phyloP scores from a whole-genome alignment of 2,329 filamentous ascomycete genomes.

The Aureobasidium sp. region DNA sequence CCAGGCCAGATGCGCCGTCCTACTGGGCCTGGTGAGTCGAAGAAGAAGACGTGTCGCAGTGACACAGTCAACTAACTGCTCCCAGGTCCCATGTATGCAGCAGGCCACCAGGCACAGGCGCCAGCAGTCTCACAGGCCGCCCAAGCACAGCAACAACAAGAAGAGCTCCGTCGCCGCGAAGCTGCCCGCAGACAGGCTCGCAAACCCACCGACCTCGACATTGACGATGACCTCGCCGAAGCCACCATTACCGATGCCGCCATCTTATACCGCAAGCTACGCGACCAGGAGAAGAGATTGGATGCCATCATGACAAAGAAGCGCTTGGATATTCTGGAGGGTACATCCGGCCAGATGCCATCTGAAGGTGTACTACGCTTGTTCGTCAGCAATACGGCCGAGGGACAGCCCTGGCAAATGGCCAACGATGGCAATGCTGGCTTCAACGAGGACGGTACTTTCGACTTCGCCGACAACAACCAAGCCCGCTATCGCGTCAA shows the following conservation, averaged over 20 bases:
- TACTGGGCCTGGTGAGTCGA: not conserved
- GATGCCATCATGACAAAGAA: slow-evolving; percentile 94
- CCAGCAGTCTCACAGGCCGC: slow-evolving; percentile 37
- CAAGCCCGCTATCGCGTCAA: slow-evolving; percentile 82
- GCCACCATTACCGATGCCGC: slow-evolving; percentile 75
- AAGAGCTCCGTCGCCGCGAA: slow-evolving; percentile 43
- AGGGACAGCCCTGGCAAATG: slow-evolving; percentile 89
- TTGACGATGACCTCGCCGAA: slow-evolving; percentile 76
- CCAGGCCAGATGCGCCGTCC: slow-evolving; percentile 4
- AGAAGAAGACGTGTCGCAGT: not conserved
- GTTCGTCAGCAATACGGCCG: slow-evolving; percentile 90
- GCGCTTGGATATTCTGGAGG: slow-evolving; percentile 80
- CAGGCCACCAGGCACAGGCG: slow-evolving; percentile 43
- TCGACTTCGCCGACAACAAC: slow-evolving; percentile 70
- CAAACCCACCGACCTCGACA: slow-evolving; percentile 89
- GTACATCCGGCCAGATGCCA: slow-evolving; percentile 24
- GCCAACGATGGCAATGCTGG: slow-evolving; percentile 36
- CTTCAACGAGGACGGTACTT: slow-evolving; percentile 59
- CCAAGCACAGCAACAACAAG: slow-evolving; percentile 38
- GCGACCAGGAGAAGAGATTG: slow-evolving; percentile 77
- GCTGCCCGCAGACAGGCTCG: slow-evolving; percentile 70
- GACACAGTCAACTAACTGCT: not conserved
- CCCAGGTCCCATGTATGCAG: slow-evolving; percentile 33
- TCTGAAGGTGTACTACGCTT: slow-evolving; percentile 72
- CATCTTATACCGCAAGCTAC: slow-evolving; percentile 71